Base-by-base conservation (phyloP, 2,329 filamentous ascomycete species). In the Bipolaris cookei region DNA sequence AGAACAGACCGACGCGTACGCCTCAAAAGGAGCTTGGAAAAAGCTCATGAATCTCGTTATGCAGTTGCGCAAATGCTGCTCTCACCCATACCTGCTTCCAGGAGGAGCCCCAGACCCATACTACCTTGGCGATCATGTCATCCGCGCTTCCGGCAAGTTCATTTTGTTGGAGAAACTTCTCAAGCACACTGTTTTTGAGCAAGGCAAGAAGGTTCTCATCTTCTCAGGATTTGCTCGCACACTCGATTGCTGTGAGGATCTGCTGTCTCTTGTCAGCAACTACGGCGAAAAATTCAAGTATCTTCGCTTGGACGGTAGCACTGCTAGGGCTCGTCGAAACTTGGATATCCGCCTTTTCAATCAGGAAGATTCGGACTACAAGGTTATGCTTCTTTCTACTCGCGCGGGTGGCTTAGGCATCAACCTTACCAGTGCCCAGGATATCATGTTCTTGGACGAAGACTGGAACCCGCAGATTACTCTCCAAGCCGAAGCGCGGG, bases 401-500 rank as follows among this genome's bases (percentile, higher is more conserved):
- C 76, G 81, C 41, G 83, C 84, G 6, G 84, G 84, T 16, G 83
- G 84, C 0, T 71, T 86, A 8, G 84, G 84, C 0, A 80, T 86
- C 59, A 86, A 85, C 41, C 73, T 86, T 0, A 80, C 82, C 0
- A 78, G 80, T 13, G 83, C 83, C 0, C 82, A 80, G 6, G 81
- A 83, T n/a, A 80, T 85, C 2, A 77, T 86, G 6, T 85, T 86
- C 67, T 67, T 86, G 0, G 84, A 86, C 37, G 80, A 83, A 41
- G 81, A 84, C 48, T 84, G 81, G 80, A 84, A 85, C 41, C 82
- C 82, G 0, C 82, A 84, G 54, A 76, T 82, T 4, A 83, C 80
- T 46, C 66, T 83, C 0, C 83, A 85, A 59, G 83, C 83, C 0
- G 83, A 85, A 65, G 81, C 83, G 3, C 75, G 83, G 23, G 81